These are phyloP conservation scores for Elongisporangium senticosum DNA, from an alignment of 352 stramenopile species.

Conservation along the genomic window DNA sequence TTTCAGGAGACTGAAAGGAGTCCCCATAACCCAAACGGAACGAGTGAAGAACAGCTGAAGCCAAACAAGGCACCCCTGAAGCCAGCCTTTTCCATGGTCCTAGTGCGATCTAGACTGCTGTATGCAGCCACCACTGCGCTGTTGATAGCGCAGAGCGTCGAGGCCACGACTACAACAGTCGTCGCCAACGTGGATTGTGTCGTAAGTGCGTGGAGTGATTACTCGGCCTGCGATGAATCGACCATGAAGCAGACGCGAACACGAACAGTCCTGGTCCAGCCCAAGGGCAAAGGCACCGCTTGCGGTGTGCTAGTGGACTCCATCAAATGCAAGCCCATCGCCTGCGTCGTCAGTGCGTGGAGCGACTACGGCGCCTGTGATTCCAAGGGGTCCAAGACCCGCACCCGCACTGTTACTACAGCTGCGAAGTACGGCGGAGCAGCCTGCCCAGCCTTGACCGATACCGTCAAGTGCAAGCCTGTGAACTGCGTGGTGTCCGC, in stretches of 20 bases:
- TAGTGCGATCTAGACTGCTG: background rate
- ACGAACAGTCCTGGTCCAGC: constrained; percentile 11
- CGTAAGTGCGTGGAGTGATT: constrained; percentile 34
- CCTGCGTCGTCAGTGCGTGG: constrained; percentile 50
- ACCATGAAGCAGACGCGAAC: constrained; percentile 39
- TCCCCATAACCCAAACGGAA: no score
- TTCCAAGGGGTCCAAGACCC: constrained; percentile 30
- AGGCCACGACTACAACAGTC: background rate
- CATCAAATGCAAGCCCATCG: constrained; percentile 33
- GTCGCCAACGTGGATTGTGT: constrained; percentile 47
- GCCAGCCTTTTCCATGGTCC: background rate
- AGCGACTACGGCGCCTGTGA: constrained; percentile 30
- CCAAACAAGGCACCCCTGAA: no score
- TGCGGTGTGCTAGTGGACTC: constrained; percentile 24
- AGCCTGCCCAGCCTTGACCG: constrained; percentile 27
- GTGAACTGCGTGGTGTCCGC: constrained; percentile 50
- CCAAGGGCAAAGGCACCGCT: constrained; percentile 22
- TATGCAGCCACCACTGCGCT: background rate
- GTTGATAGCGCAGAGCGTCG: background rate
- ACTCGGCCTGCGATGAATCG: constrained; percentile 24
- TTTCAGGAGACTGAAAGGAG: no score
- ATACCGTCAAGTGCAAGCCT: constrained; percentile 36
- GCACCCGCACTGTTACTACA: constrained; percentile 24
- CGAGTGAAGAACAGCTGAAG: no score
- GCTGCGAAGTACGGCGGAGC: constrained; percentile 23